phyloP scores from a whole-genome alignment of 2,329 filamentous ascomycete species.

The Huntiella moniliformis region DNA sequence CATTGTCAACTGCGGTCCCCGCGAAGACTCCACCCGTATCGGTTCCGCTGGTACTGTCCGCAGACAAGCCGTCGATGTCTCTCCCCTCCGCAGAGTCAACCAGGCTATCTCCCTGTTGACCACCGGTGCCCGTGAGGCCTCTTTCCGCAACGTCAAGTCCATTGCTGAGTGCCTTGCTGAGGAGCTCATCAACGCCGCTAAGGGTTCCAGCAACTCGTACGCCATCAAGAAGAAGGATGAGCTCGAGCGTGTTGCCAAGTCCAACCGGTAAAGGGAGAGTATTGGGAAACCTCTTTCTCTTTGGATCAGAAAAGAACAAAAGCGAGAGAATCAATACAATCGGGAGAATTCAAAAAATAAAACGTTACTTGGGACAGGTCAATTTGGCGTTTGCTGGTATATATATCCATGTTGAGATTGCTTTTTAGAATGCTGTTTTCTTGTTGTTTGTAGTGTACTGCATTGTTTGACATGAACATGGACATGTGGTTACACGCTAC shows the following conservation, averaged over 20 bases:
- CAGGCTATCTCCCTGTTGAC: conserved; percentile 98
- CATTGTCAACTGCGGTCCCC: conserved; percentile 99
- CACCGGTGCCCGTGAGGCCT: conserved; percentile 94
- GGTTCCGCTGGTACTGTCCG: conserved; percentile 98
- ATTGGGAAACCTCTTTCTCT: conserved; percentile 19
- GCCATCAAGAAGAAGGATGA: conserved; percentile 99
- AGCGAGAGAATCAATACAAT: conserved; percentile 13
- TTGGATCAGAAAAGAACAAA: conserved; percentile 15
- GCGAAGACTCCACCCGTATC: conserved; percentile 99
- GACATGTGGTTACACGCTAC: too few species aligned
- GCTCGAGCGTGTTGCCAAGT: conserved; percentile 99
- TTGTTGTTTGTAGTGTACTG: too few species aligned
- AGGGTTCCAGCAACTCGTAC: conserved; percentile 99
- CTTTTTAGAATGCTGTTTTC: too few species aligned
- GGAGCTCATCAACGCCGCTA: conserved; percentile 99
- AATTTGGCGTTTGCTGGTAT: conserved; percentile 7
- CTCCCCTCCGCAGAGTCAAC: conserved; percentile 97
- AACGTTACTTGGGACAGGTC: conserved; percentile 17
- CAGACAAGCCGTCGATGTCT: conserved; percentile 99
- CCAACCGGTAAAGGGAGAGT: conserved; percentile 74
- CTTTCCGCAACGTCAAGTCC: conserved; percentile 99
- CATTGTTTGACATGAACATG: too few species aligned
- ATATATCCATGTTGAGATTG: too few species aligned
- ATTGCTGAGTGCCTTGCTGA: conserved; percentile 99
- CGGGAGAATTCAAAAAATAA: conserved; percentile 12